Evolutionary conservation across 1,139 yeast genomes (phyloP).

Genomic region (Kodamaea sp.): DNA sequence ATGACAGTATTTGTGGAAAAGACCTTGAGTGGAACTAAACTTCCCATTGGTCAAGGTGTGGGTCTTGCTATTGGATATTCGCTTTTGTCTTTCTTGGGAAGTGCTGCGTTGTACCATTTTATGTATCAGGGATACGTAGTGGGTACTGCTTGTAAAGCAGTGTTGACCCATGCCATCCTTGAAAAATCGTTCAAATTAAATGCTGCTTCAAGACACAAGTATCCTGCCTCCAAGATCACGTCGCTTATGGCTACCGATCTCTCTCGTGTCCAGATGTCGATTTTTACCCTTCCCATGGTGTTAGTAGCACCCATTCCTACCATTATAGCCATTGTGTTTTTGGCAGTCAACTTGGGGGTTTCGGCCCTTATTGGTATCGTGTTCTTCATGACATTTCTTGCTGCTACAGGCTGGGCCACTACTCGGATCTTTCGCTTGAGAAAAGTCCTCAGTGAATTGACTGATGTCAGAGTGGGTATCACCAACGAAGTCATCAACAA

Average conservation of each 20-base stretch:
- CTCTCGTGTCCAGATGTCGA: constrained; percentile 21
- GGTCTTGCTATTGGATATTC: constrained; percentile 4
- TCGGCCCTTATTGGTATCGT: constrained; percentile 33
- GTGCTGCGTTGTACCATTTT: constrained; percentile 1
- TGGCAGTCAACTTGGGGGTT: constrained; percentile 30
- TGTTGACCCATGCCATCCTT: constrained; percentile 19
- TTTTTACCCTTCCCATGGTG: constrained; percentile 16
- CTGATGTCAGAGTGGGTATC: constrained; percentile 18
- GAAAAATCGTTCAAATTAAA: constrained; percentile 20
- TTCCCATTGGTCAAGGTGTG: constrained; percentile 2
- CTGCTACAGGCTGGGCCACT: constrained; percentile 9
- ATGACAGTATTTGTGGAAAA: constrained; percentile 44
- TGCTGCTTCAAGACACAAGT: constrained; percentile 15
- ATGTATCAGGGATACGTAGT: neutral
- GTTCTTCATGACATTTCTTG: constrained; percentile 24
- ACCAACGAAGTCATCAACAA: constrained; percentile 20
- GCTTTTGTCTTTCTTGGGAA: neutral
- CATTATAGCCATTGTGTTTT: constrained; percentile 50
- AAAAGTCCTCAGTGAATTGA: constrained; percentile 12
- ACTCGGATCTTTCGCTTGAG: constrained; percentile 15
- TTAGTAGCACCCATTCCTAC: constrained; percentile 24
- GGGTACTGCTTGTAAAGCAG: constrained; percentile 14
- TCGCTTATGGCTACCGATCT: constrained; percentile 25
- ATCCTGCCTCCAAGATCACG: constrained; percentile 20
- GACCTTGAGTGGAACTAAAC: constrained; percentile 19